phyloP scores from a whole-genome alignment of 345 rosid species.

The Melaleuca quinquenervia region DNA sequence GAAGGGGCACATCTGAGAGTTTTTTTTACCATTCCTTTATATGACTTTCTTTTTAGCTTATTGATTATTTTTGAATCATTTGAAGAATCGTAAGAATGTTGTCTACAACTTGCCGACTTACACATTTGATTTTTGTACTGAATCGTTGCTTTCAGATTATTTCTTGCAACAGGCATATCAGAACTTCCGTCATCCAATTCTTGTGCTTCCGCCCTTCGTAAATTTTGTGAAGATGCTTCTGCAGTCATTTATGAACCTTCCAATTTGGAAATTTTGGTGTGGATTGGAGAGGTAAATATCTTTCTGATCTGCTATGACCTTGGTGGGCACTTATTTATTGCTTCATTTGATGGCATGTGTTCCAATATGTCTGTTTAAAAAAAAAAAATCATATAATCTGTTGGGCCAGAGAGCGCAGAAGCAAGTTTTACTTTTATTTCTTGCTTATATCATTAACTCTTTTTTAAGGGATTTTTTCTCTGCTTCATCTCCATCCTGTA shows the following conservation, averaged over 20 bases:
- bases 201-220: conserved; percentile 81
- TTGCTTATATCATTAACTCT: background rate
- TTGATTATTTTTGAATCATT: background rate
- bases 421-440: background rate
- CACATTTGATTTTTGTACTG: conserved; percentile 12
- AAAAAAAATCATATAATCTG: background rate
- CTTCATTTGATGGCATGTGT: background rate
- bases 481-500: background rate
- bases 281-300: conserved; percentile 76
- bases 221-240: conserved; percentile 83
- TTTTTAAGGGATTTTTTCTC: background rate
- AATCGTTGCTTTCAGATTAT: conserved; percentile 72
- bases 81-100: background rate
- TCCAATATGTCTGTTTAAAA: background rate
- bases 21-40: background rate
- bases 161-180: conserved; percentile 88
- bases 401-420: background rate
- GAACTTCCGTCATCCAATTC: conserved; percentile 66
- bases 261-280: conserved; percentile 79
- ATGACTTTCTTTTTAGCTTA: background rate
- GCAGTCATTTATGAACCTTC: conserved; percentile 59
- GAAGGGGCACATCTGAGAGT: background rate
- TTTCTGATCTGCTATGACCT: background rate
- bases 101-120: background rate
- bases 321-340: background rate